phyloP scores from a whole-genome alignment of 1,284 basidiomycete genomes.

The Cystobasidium slooffiae region DNA sequence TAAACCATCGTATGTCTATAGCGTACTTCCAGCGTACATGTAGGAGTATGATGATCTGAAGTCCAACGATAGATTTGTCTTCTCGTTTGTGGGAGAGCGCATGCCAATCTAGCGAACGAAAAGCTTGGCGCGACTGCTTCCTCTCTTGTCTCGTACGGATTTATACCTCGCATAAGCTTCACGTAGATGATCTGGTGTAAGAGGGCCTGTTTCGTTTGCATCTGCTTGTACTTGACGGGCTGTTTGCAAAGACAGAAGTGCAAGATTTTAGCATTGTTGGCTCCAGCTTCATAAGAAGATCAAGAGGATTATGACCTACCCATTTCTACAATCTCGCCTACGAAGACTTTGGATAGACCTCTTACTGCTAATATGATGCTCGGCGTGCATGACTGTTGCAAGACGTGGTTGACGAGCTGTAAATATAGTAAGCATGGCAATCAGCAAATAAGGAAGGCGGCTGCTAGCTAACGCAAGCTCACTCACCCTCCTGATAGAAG shows the following conservation, averaged over 20 bases:
- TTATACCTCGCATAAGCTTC: conserved; percentile 85
- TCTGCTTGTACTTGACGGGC: conserved; percentile 76
- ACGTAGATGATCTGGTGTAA: conserved; percentile 82
- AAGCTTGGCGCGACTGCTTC: conserved; percentile 48
- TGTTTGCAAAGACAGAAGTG: conserved; percentile 54
- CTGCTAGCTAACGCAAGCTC: conserved; percentile 2
- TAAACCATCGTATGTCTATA: too few relatives aligned
- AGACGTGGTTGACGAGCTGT: conserved; percentile 80
- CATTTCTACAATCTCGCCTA: conserved; percentile 87
- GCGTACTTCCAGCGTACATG: too few relatives aligned
- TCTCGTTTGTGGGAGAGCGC: not conserved
- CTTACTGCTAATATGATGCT: conserved; percentile 85
- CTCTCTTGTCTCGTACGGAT: conserved; percentile 66
- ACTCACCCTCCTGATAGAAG: conserved; percentile 74
- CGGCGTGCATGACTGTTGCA: conserved; percentile 75
- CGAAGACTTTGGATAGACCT: conserved; percentile 87
- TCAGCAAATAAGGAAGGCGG: too few relatives aligned
- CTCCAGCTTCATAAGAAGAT: not conserved
- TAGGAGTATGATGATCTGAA: not conserved
- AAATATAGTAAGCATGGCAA: not conserved
- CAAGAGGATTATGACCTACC: not conserved
- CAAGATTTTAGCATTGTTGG: not conserved
- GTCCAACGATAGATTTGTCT: not conserved
- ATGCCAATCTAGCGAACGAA: conserved; percentile 41
- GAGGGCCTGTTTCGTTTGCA: conserved; percentile 72